Conservation (phyloP, 768 basidiomycete genomes). For the Russula brevipes region DNA sequence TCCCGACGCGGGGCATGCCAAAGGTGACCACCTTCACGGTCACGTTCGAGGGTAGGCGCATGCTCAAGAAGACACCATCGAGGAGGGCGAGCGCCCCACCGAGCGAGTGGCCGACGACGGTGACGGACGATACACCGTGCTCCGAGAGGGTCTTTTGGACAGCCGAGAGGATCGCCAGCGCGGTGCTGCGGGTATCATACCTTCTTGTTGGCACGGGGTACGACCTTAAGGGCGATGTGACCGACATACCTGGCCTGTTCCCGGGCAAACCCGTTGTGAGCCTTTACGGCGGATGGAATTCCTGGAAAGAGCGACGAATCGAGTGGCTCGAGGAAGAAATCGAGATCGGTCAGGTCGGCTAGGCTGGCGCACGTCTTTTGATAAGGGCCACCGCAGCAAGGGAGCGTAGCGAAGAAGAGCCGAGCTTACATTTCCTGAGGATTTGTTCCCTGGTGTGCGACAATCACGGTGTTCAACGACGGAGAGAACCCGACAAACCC, state of each 20-base stretch:
- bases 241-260: slow-evolving; percentile 42
- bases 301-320: slow-evolving; percentile 47
- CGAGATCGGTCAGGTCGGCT: slow-evolving; percentile 39
- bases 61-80: slow-evolving; percentile 27
- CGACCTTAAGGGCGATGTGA: too few species aligned
- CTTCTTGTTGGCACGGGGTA: not conserved
- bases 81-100: slow-evolving; percentile 30
- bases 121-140: not conserved
- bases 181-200: slow-evolving; percentile 1
- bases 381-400: not conserved
- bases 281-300: slow-evolving; percentile 37
- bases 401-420: not conserved
- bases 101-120: slow-evolving; percentile 20
- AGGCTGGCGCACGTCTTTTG: slow-evolving; percentile 26
- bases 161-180: not conserved
- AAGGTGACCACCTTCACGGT: slow-evolving; percentile 23
- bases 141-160: not conserved
- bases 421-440: slow-evolving; percentile 30
- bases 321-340: slow-evolving; percentile 35
- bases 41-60: slow-evolving; percentile 23
- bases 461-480: slow-evolving; percentile 33
- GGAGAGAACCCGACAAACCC: slow-evolving; percentile 55
- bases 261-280: slow-evolving; percentile 44
- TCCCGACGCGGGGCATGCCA: slow-evolving; percentile 30
- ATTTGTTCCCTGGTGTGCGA: slow-evolving; percentile 39